Evolutionary conservation across 83 land plant species (phyloP).

Genomic region (Larix sibirica): DNA sequence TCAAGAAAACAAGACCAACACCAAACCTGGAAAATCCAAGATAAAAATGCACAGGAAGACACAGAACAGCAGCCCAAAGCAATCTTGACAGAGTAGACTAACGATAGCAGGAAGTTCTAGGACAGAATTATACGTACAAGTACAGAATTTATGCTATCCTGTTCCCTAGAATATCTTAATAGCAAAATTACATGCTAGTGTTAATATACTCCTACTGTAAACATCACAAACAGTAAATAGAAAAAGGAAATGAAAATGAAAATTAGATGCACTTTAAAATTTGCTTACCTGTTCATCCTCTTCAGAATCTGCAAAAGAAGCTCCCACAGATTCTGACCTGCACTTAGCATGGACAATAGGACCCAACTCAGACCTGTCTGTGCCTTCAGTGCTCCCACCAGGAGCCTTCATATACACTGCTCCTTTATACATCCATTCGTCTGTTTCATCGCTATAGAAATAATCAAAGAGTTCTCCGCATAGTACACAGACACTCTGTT

Average conservation of each 20-base stretch:
- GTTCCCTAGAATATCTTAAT: not conserved
- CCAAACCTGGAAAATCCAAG: not conserved
- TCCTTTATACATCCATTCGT: conserved; percentile 99
- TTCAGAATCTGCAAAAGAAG: conserved; percentile 24
- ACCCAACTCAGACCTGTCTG: conserved; percentile 67
- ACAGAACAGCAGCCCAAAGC: not conserved
- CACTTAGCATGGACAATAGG: conserved; percentile 98
- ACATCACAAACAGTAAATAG: not conserved
- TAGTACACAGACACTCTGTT: conserved; percentile 84
- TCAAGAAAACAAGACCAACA: too few species aligned
- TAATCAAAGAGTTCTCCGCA: conserved; percentile 98
- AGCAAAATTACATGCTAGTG: not conserved
- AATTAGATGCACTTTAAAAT: not conserved
- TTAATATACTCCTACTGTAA: not conserved
- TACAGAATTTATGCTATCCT: not conserved
- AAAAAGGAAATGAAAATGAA: not conserved
- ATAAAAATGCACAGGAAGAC: not conserved
- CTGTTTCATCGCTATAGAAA: conserved; percentile 95
- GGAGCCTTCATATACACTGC: conserved; percentile 93
- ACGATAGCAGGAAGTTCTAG: conserved; percentile 2
- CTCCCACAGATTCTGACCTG: conserved; percentile 52
- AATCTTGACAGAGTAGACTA: not conserved
- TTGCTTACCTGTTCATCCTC: conserved; percentile 29
- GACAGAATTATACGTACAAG: not conserved
- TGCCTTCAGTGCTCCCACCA: conserved; percentile 54